Evolutionary conservation across 495 filamentous ascomycete genomes (phyloP).

Genomic region (Penicillium subrubescens): DNA sequence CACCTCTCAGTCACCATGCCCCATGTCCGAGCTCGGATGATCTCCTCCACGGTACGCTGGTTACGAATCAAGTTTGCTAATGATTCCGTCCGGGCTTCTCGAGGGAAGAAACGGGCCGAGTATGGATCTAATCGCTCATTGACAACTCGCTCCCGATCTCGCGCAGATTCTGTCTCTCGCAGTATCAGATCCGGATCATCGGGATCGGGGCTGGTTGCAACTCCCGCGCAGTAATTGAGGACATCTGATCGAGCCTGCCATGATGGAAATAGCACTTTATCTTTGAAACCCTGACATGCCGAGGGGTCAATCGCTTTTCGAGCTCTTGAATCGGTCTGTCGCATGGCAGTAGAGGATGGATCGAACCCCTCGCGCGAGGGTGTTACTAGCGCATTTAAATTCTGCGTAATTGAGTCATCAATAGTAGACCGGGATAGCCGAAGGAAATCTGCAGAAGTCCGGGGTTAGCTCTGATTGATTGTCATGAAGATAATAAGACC

Average conservation of each 20-base stretch:
- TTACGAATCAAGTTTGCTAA: constrained; percentile 77
- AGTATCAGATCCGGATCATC: constrained; percentile 79
- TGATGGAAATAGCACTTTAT: constrained; percentile 79
- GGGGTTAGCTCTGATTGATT: constrained; percentile 9
- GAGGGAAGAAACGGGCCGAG: constrained; percentile 78
- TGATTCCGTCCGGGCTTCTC: constrained; percentile 80
- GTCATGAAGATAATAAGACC: neutral
- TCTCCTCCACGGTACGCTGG: constrained; percentile 84
- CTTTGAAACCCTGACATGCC: constrained; percentile 72
- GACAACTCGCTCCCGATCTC: constrained; percentile 73
- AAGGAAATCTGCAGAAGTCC: constrained; percentile 74
- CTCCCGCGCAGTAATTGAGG: constrained; percentile 83
- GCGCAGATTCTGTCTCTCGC: constrained; percentile 68
- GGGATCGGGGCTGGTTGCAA: constrained; percentile 85
- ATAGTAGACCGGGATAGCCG: constrained; percentile 80
- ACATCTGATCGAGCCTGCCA: constrained; percentile 88
- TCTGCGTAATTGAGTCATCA: constrained; percentile 91
- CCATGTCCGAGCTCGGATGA: constrained; percentile 85
- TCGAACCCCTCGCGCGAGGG: constrained; percentile 75
- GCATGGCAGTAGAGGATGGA: constrained; percentile 70
- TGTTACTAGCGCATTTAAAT: constrained; percentile 86
- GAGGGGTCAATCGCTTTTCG: constrained; percentile 55
- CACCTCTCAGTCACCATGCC: constrained; percentile 78
- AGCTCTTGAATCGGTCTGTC: constrained; percentile 47
- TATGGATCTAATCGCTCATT: constrained; percentile 94